phyloP scores from a whole-genome alignment of 345 rosid genomes.

The Moricandia moricandioides region DNA sequence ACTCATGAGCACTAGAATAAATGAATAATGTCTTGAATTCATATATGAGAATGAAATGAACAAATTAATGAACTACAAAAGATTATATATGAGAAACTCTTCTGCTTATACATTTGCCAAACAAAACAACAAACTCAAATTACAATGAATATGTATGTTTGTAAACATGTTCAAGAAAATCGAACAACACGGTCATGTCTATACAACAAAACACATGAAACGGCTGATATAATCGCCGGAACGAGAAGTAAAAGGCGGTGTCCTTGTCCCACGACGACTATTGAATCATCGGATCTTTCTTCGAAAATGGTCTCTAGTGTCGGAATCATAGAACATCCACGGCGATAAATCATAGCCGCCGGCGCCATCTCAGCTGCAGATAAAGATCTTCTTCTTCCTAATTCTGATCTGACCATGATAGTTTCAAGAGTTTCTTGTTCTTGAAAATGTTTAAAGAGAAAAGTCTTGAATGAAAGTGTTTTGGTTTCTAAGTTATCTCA shows the following conservation, averaged over 20 bases:
- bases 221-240: conserved; percentile 39
- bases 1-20: neutral
- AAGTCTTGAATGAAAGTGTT: neutral
- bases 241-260: conserved; percentile 38
- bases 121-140: neutral
- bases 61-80: neutral
- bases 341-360: conserved; percentile 27
- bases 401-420: conserved; percentile 36
- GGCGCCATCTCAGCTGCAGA: conserved; percentile 42
- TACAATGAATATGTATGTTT: neutral
- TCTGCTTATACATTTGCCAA: conserved; percentile 14
- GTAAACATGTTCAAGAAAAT: conserved; percentile 22
- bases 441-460: conserved; percentile 19
- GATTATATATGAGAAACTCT: conserved; percentile 6
- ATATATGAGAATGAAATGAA: neutral
- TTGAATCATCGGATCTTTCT: conserved; percentile 38
- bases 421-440: neutral
- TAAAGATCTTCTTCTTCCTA: conserved; percentile 19
- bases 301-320: conserved; percentile 51
- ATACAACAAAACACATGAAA: conserved; percentile 38
- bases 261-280: conserved; percentile 22
- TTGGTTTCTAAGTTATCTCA: conserved; percentile 8
- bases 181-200: conserved; percentile 31
- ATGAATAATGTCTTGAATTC: neutral
- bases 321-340: conserved; percentile 39